These are phyloP conservation scores for Coemansia sp. DNA, from an alignment of 192 early-diverging fungal genomes.

Conservation along the genomic window DNA sequence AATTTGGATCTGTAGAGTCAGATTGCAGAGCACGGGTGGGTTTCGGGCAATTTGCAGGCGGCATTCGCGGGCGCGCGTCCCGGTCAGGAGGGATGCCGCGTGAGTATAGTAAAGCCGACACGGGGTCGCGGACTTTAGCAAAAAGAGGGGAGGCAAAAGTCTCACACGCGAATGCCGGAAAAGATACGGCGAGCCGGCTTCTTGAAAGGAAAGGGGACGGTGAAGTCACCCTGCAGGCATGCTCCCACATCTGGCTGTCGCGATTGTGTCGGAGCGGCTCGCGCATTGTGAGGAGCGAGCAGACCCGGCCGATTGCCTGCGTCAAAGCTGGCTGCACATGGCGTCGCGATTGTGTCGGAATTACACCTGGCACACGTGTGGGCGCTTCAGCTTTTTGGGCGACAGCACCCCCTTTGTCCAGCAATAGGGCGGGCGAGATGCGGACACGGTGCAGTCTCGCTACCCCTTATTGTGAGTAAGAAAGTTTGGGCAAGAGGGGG, in stretches of 20 bases:
- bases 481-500: background rate
- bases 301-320: background rate
- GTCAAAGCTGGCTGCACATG: background rate
- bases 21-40: no score
- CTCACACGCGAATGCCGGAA: background rate
- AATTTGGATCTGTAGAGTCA: background rate
- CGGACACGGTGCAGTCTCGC: background rate
- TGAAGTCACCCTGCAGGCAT: constrained; percentile 7
- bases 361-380: no score
- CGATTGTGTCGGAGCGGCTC: no score
- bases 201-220: background rate
- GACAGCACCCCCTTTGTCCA: no score
- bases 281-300: no score
- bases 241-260: no score
- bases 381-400: no score
- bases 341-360: background rate
- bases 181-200: background rate
- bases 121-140: constrained; percentile 2
- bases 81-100: background rate
- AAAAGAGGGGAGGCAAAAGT: background rate
- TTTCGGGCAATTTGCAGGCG: background rate
- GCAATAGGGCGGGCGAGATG: background rate
- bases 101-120: background rate
- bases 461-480: background rate
- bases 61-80: background rate